Percentiles rank a stretch among this genome's conserved stretches.
Conservation (phyloP, 208 protist species). For the Trichomonas gallinae region DNA sequence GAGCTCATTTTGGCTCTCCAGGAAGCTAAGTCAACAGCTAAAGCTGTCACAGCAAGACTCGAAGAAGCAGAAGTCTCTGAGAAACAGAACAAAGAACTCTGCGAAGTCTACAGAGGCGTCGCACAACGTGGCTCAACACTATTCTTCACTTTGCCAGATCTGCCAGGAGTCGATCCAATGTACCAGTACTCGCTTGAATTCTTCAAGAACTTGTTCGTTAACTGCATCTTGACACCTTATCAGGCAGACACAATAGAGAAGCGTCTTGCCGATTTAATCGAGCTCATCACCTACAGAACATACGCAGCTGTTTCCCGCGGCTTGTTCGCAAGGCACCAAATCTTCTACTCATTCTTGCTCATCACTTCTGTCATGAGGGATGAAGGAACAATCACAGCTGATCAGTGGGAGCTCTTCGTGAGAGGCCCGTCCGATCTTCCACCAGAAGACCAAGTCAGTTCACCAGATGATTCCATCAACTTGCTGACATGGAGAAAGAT, state of each 20-base stretch:
- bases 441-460: background rate
- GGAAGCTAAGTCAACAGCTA: conserved; percentile 73
- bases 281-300: conserved; percentile 59
- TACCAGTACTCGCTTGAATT: conserved; percentile 94
- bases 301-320: conserved; percentile 84
- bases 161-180: conserved; percentile 86
- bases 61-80: conserved; percentile 52
- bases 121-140: conserved; percentile 77
- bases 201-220: conserved; percentile 80
- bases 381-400: conserved; percentile 32
- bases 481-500: background rate
- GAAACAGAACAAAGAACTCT: conserved; percentile 56
- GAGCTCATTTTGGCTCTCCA: conserved; percentile 69
- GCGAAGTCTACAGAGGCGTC: conserved; percentile 80
- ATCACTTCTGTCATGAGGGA: conserved; percentile 59
- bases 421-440: conserved; percentile 19
- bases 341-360: conserved; percentile 74
- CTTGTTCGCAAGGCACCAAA: conserved; percentile 92
- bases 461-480: background rate
- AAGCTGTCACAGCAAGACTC: conserved; percentile 74
- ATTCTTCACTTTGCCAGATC: conserved; percentile 90
- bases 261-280: conserved; percentile 57
- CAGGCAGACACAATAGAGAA: conserved; percentile 38
- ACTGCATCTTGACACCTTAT: background rate
- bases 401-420: conserved; percentile 46